Conservation (phyloP, 129 eudicot genomes). For the Lactuca sativa region DNA sequence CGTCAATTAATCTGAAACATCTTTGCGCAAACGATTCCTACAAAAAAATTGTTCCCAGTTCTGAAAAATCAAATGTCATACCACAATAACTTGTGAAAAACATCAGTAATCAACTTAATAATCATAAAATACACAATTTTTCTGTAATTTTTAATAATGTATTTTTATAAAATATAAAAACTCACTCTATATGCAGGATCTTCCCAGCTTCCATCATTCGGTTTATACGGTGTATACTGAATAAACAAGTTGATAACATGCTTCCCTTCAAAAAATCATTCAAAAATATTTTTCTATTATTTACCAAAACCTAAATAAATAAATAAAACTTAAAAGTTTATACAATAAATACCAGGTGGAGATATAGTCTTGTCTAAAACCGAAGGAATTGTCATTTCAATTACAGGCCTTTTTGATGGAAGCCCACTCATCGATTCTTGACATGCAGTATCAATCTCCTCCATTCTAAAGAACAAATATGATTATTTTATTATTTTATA, state of each 20-base stretch:
- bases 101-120: slow-evolving; percentile 1
- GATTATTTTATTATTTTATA: neutral
- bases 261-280: slow-evolving; percentile 49
- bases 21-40: slow-evolving; percentile 85
- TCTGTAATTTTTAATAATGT: neutral
- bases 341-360: slow-evolving; percentile 63
- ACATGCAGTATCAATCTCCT: slow-evolving; percentile 84
- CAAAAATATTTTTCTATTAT: neutral
- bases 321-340: neutral
- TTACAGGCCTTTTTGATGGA: slow-evolving; percentile 89
- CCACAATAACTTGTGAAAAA: slow-evolving; percentile 3
- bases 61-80: slow-evolving; percentile 1
- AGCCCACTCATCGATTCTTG: slow-evolving; percentile 74
- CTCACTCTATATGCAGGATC: slow-evolving; percentile 93
- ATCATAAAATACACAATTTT: too few relatives aligned
- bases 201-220: slow-evolving; percentile 95
- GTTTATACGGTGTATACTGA: slow-evolving; percentile 95
- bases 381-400: slow-evolving; percentile 99
- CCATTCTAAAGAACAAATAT: slow-evolving; percentile 52
- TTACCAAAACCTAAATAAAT: neutral
- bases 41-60: slow-evolving; percentile 8
- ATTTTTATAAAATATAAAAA: slow-evolving; percentile 13
- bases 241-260: slow-evolving; percentile 90
- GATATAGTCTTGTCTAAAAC: slow-evolving; percentile 85
- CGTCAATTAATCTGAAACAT: slow-evolving; percentile 80